Percentiles rank a stretch among this genome's conserved stretches.
phyloP scores from a whole-genome alignment of 352 stramenopile species.

The Phytopythium oedochilum region DNA sequence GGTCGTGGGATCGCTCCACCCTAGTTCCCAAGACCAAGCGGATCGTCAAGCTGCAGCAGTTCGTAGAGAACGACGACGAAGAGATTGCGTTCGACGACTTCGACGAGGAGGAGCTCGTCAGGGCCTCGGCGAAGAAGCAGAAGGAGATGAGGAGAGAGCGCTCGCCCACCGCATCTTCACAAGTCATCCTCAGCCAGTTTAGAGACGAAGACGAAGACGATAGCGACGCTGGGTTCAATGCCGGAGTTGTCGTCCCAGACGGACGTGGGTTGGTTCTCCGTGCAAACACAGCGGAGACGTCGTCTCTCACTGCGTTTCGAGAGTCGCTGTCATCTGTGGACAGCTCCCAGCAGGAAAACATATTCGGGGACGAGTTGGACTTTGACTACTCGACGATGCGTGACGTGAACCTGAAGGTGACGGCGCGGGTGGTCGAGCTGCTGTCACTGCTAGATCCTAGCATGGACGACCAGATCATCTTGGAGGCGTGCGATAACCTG shows the following conservation, averaged over 20 bases:
- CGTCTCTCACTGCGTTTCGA: conserved; percentile 7
- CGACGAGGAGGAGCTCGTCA: conserved; percentile 57
- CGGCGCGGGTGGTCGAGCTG: conserved; percentile 65
- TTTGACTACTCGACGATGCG: conserved; percentile 73
- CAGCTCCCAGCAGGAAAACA: conserved; percentile 38
- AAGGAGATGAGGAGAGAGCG: conserved; percentile 11
- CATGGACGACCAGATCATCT: conserved; percentile 82
- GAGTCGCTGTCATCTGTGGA: conserved; percentile 14
- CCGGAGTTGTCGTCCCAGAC: neutral
- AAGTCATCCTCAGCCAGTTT: conserved; percentile 14
- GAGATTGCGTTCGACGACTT: conserved; percentile 62
- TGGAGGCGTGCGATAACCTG: conserved; percentile 73
- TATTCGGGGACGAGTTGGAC: conserved; percentile 82
- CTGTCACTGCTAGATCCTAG: conserved; percentile 77
- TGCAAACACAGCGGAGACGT: neutral
- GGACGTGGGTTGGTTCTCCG: conserved; percentile 1
- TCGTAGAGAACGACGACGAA: conserved; percentile 69
- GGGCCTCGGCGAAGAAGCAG: conserved; percentile 34
- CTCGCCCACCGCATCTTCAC: neutral
- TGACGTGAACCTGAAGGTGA: conserved; percentile 78
- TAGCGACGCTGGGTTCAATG: conserved; percentile 12
- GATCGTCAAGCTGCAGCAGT: conserved; percentile 64
- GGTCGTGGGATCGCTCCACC: conserved; percentile 53
- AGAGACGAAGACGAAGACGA: conserved; percentile 17
- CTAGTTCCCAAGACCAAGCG: conserved; percentile 60